Base-by-base conservation (phyloP, 2,329 filamentous ascomycete species). In the Trichoderma sp. region DNA sequence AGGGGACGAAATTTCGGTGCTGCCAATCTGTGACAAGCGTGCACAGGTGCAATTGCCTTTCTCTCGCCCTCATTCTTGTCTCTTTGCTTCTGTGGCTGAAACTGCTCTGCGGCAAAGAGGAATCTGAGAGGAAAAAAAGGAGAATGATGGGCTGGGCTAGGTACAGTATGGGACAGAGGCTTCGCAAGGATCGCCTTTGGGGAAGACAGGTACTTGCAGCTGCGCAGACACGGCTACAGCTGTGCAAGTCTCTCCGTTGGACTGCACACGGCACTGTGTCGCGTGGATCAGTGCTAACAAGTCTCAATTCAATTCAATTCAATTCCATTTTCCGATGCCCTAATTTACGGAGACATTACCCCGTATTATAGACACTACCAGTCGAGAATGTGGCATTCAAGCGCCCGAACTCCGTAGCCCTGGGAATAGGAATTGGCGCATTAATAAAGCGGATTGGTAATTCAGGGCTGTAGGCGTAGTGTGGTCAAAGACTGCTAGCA, bases 361-460 rank as follows among this genome's bases (percentile, higher is more conserved):
- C 59, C 46, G 18, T 28, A 30, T n/a, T 14, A 59, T 16, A 32
- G 34, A 34, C 43, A 34, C 43, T 24, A 30, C 28, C 43, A 49
- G 21, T 34, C 5, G 11, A 26, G 21, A 49, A 51, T 46, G 43
- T 28, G 37, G 26, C 49, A 26, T 4, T 26, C 24, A 32, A 46
- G 51, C 16, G 34, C 51, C 30, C 61, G 61, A 56, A 66, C 37
- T 66, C 63, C 63, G 52, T 58, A 21, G n/a, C 63, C 52, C 52
- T 66, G 37, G 58, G n/a, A 32, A 32, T 11, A 13, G 30, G 18
- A 11, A 56, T 34, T 51, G 59, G 43, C 16, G 61, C 51, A 65
- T 55, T 46, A 65, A 65, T 56, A 24, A 56, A 8, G 51, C 52
- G 54, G 63, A 66, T 66, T 66, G 52, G 52, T 66, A 66, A 66